Evolutionary conservation across 306 rosid species (phyloP).

Genomic region (Trichosanthes truncata): DNA sequence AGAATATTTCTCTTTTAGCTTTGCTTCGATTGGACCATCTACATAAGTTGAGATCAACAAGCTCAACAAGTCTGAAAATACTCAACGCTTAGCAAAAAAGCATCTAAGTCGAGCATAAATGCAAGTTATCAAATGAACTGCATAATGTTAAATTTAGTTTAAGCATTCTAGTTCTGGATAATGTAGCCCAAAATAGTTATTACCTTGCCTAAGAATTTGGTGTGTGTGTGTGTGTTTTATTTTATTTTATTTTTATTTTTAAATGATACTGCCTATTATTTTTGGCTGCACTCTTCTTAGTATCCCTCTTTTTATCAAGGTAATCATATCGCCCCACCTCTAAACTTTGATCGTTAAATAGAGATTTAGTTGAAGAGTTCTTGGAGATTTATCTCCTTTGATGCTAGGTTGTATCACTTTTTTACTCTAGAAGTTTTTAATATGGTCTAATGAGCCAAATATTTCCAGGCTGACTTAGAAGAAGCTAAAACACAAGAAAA

Average conservation of each 20-base stretch:
- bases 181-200: neutral
- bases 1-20: neutral
- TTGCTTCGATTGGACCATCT: neutral
- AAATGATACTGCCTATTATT: neutral
- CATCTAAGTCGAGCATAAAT: neutral
- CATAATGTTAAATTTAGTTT: neutral
- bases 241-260: neutral
- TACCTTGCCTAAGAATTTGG: neutral
- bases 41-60: neutral
- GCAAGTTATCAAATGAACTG: neutral
- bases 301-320: neutral
- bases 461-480: constrained; percentile 69
- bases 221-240: neutral
- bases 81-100: neutral
- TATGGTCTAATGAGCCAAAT: constrained; percentile 12
- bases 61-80: neutral
- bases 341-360: neutral
- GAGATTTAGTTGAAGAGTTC: neutral
- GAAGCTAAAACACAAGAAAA: constrained; percentile 90
- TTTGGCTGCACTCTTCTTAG: neutral
- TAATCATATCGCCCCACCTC: neutral
- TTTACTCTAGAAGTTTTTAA: neutral
- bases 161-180: neutral
- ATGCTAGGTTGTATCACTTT: neutral
- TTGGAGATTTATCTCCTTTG: neutral